A percentile compares a stretch with the other conserved stretches of the same genome.
Evolutionary conservation across 2,329 filamentous ascomycete genomes (phyloP).

Genomic region (Neoascochyta sp.): DNA sequence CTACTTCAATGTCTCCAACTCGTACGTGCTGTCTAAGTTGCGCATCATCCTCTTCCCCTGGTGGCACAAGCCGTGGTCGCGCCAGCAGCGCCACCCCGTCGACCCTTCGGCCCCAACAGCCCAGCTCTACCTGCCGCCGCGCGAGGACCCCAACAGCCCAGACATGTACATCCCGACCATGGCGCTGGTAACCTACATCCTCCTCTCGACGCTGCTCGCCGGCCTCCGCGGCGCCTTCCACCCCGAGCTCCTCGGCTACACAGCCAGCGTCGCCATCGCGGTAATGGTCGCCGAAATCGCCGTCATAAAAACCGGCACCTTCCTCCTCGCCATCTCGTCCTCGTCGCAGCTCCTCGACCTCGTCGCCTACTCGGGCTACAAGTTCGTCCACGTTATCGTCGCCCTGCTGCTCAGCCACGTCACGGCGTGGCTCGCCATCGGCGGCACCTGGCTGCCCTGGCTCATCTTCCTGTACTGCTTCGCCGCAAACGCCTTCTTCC

Average conservation of each 20-base stretch:
- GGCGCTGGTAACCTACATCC: slow-evolving; percentile 96
- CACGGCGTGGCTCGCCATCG: slow-evolving; percentile 63
- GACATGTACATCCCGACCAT: slow-evolving; percentile 99
- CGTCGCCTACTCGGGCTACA: slow-evolving; percentile 95
- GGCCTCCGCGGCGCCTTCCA: slow-evolving; percentile 89
- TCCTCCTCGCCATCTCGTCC: slow-evolving; percentile 88
- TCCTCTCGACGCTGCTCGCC: slow-evolving; percentile 85
- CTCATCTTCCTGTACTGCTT: slow-evolving; percentile 87
- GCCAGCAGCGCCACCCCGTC: slow-evolving; percentile 66
- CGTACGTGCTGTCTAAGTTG: slow-evolving; percentile 91
- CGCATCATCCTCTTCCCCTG: slow-evolving; percentile 93
- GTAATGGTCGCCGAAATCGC: slow-evolving; percentile 85
- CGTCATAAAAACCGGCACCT: slow-evolving; percentile 87
- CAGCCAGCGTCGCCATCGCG: slow-evolving; percentile 76
- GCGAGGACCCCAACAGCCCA: slow-evolving; percentile 94
- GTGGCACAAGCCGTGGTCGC: slow-evolving; percentile 96
- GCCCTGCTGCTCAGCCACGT: slow-evolving; percentile 74
- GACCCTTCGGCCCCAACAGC: slow-evolving; percentile 14
- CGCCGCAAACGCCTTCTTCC: slow-evolving; percentile 87
- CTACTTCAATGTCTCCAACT: slow-evolving; percentile 99
- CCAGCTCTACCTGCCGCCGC: slow-evolving; percentile 70
- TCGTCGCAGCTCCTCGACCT: slow-evolving; percentile 90
- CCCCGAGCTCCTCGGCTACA: slow-evolving; percentile 87
- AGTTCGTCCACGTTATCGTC: slow-evolving; percentile 94
- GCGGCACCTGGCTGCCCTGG: slow-evolving; percentile 87